A percentile compares a stretch with the other conserved stretches of the same genome.
Evolutionary conservation across 331 rosid genomes (phyloP).

Genomic region (Malus hybrid): DNA sequence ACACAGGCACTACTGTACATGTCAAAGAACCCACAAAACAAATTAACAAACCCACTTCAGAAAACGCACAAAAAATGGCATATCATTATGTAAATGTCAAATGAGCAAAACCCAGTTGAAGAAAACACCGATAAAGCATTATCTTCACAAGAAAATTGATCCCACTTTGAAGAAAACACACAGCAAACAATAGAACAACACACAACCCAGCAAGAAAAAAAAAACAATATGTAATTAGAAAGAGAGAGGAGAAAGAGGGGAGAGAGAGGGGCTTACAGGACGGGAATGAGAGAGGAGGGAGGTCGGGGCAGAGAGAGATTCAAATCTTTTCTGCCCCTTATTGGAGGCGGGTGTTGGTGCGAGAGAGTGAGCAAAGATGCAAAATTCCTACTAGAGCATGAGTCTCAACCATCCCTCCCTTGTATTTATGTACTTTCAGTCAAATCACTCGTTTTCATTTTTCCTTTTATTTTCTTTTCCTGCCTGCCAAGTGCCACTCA

Average conservation of each 20-base stretch:
- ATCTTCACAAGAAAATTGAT: background rate
- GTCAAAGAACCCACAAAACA: background rate
- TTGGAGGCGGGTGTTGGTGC: background rate
- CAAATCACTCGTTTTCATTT: background rate
- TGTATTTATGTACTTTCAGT: background rate
- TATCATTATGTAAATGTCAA: background rate
- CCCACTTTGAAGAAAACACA: background rate
- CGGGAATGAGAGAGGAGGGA: background rate
- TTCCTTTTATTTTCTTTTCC: background rate
- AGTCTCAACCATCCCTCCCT: background rate
- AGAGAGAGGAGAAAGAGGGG: background rate
- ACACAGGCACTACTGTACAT: slow-evolving; percentile 10
- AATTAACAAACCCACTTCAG: background rate
- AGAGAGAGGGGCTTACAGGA: slow-evolving; percentile 1
- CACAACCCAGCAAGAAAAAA: background rate
- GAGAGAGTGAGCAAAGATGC: background rate
- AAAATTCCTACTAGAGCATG: slow-evolving; percentile 37
- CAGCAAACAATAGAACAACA: background rate
- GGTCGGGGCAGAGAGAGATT: slow-evolving; percentile 23
- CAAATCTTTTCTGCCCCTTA: slow-evolving; percentile 10
- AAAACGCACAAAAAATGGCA: background rate
- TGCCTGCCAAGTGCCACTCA: background rate
- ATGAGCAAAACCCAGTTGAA: background rate
- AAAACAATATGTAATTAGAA: background rate
- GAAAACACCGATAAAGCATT: background rate